A percentile compares a stretch with the other conserved stretches of the same genome.
Evolutionary conservation across 352 stramenopile species (phyloP).

Genomic region (Thraustotheca clavata): DNA sequence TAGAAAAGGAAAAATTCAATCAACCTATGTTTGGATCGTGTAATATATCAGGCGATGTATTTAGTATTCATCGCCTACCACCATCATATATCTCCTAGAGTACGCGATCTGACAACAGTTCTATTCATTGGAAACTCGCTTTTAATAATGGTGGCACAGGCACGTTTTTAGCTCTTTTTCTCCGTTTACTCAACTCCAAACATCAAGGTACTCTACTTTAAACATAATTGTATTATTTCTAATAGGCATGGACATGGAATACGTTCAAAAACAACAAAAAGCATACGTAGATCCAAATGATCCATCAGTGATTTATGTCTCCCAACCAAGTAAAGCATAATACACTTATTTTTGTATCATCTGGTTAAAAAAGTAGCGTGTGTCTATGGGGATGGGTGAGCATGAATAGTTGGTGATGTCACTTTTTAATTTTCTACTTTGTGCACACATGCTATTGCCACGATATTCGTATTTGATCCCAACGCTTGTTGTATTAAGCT

Average conservation of each 20-base stretch:
- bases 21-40: conserved; percentile 85
- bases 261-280: conserved; percentile 72
- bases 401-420: not conserved
- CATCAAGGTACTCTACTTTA: conserved; percentile 37
- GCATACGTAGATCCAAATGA: conserved; percentile 84
- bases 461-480: not conserved
- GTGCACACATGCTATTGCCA: not conserved
- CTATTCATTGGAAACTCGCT: conserved; percentile 67
- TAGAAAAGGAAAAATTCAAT: conserved; percentile 85
- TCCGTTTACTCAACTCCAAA: conserved; percentile 71
- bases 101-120: too few relatives aligned
- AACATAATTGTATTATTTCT: not conserved
- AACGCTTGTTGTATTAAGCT: conserved; percentile 1
- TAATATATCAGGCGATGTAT: conserved; percentile 71
- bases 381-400: conserved; percentile 2
- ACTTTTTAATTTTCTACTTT: not conserved
- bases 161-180: conserved; percentile 74
- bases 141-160: conserved; percentile 80
- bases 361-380: too few relatives aligned
- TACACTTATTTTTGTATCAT: not conserved
- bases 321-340: conserved; percentile 31
- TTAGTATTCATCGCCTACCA: conserved; percentile 30
- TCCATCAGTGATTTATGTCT: conserved; percentile 75
- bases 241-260: conserved; percentile 47
- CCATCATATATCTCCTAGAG: not conserved